Evolutionary conservation across 1,139 yeast genomes (phyloP), one percentile per base, ranked within the genome.

Genomic region (Geotrichum carabidarum): DNA sequence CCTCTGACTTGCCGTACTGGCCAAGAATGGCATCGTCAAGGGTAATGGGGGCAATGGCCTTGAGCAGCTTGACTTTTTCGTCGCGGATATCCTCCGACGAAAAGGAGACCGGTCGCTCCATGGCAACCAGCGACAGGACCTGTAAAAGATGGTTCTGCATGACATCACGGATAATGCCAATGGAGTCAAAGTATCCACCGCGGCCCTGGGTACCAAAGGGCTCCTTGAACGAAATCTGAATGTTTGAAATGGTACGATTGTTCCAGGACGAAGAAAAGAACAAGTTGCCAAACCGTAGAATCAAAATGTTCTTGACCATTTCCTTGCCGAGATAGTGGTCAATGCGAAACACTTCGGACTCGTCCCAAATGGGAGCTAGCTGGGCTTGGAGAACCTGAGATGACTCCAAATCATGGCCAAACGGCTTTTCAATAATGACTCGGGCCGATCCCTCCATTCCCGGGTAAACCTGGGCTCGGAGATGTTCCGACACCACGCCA

Each of bases 271-370:
- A 88, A 66, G 80, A 80, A 67, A 93, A 77, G 70, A 91, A 79
- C 66, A 84, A 83, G 74, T 93, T 93, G 62, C 95, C 96, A 68
- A 93, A 93, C 68, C 99, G 81, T 65, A 91, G 75, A 44, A 89
- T 90, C 60, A 89, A 75, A 68, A 94, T 78, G 75, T 91, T 93
- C 77, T 93, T 93, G 57, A 94, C 98, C 93, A 93, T 84, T 74
- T 93, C 99, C 75, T 93, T 93, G 63, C 99, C 99, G 65, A 94
- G 78, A 71, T 94, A 93, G 73, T 93, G 99, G 72, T 93, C 99
- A 65, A 93, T 94, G 76, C 99, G 83, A 77, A 81, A 94, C 53
- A 91, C 77, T 74, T 94, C 99, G 8, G 86, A 91, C 73, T 94
- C 99, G 37, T 81, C 74, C 81, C 93, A 93, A 55, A 91, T 74